Evolutionary conservation across 768 basidiomycete species (phyloP).

Genomic region (Rhizopogon vesiculosus): DNA sequence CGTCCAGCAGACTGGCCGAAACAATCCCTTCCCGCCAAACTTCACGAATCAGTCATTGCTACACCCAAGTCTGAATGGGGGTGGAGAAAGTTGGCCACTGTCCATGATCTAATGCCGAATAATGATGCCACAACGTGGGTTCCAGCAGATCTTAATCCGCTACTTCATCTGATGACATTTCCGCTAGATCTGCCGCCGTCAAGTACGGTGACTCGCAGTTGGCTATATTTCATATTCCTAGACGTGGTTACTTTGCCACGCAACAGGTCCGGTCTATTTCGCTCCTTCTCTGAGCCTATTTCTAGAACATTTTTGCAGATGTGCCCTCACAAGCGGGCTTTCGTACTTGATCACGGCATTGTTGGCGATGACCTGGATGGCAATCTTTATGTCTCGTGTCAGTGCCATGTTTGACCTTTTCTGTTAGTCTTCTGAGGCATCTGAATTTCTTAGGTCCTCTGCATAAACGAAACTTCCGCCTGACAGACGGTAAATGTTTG

Average conservation of each 20-base stretch:
- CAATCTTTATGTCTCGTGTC: constrained; percentile 45
- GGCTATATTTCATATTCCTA: constrained; percentile 62
- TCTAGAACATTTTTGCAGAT: constrained; percentile 20
- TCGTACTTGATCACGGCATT: constrained; percentile 67
- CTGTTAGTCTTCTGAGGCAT: background rate
- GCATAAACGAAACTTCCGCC: constrained; percentile 62
- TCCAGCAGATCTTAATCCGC: background rate
- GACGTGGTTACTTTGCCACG: constrained; percentile 55
- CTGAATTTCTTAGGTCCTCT: constrained; percentile 40
- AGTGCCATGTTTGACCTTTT: constrained; percentile 12
- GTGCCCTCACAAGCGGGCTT: constrained; percentile 52
- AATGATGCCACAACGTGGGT: constrained; percentile 43
- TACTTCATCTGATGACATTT: background rate
- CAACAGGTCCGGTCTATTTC: constrained; percentile 48
- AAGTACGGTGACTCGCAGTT: constrained; percentile 64
- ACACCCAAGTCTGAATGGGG: constrained; percentile 49
- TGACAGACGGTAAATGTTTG: constrained; percentile 52
- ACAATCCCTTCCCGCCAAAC: constrained; percentile 42
- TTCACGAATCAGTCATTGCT: constrained; percentile 32
- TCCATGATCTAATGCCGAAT: constrained; percentile 44
- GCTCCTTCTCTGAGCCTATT: background rate
- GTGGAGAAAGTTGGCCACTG: constrained; percentile 48
- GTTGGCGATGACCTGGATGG: constrained; percentile 60
- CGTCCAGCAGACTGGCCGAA: constrained; percentile 71
- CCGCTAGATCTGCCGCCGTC: constrained; percentile 40